Evolutionary conservation across 2,329 filamentous ascomycete genomes (phyloP), one percentile per base, ranked within the genome.

Genomic region (Xylariaceae sp.): DNA sequence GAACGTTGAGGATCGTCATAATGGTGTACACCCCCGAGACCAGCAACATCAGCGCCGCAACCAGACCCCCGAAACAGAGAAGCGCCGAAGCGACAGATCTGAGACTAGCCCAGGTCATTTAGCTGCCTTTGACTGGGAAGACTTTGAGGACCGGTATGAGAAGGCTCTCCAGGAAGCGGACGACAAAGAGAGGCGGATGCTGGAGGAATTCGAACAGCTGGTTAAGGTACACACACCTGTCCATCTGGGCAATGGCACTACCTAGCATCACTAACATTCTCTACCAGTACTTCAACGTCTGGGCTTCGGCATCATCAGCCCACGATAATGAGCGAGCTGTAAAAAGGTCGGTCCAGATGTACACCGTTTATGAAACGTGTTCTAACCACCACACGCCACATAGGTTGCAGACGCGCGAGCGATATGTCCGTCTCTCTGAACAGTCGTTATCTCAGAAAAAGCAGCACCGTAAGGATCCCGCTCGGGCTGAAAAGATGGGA

Each of bases 281-380:
- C 30, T 43, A 44, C 42, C 39, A 95, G 89, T 88, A 87, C 67
- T 95, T 95, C 69, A 79, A 80, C 54, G 74, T 85, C 34, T 96
- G 92, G 91, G 87, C 88, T 21, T 78, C 85, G 18, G 83, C 87
- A 12, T 86, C 87, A 1, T 80, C 84, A 30, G 73, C 77, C 10
- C 84, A 89, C 57, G 92, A 96, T 68, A 84, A 88, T 51, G 85
- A 86, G 55, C 81, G 92, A 52, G 87, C 88, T 21, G 78, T 83
- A 58, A 92, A 92, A 70, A 84, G 91, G 86, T 87, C 69, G 51
- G 71, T 55, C 52, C 51, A 15, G 46, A 36, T 19, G 18, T 39
- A 13, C 36, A n/a, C 30, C 26, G 5, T 26, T 47, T 8, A 7
- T 12, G n/a, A 7, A 45, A 18, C 19, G n/a, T 8, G 19, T 37